Evolutionary conservation across 345 rosid species (phyloP).

Genomic region (Eutrema japonicum): DNA sequence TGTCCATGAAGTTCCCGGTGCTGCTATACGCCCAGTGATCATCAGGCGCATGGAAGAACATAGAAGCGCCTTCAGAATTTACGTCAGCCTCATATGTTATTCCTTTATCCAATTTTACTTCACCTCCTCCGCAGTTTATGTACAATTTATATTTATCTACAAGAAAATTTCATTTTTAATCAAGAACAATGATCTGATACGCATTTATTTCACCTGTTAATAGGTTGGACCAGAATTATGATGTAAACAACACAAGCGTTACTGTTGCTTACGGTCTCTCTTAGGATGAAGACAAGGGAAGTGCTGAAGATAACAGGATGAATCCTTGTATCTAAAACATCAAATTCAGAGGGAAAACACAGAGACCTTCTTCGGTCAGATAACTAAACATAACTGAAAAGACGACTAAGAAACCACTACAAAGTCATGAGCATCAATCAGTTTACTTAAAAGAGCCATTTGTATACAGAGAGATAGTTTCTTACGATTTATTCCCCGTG

Average conservation of each 20-base stretch:
- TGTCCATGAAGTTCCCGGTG: conserved; percentile 89
- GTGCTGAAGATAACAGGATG: conserved; percentile 64
- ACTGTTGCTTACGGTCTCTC: conserved; percentile 52
- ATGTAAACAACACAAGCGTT: conserved; percentile 11
- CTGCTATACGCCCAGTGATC: conserved; percentile 84
- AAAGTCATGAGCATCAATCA: neutral
- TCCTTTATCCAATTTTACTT: conserved; percentile 36
- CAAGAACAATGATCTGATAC: conserved; percentile 23
- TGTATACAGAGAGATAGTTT: conserved; percentile 27
- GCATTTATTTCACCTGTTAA: neutral
- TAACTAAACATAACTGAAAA: neutral
- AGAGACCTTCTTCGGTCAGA: conserved; percentile 10
- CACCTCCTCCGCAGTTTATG: conserved; percentile 87
- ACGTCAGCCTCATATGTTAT: conserved; percentile 59
- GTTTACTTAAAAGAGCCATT: neutral
- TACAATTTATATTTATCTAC: conserved; percentile 59
- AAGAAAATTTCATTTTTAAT: neutral
- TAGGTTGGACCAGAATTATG: neutral
- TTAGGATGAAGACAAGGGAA: conserved; percentile 61
- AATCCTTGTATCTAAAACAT: conserved; percentile 56
- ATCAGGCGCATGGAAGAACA: conserved; percentile 41
- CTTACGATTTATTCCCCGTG: conserved; percentile 59
- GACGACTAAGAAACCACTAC: neutral
- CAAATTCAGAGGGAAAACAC: conserved; percentile 14
- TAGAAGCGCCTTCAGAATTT: conserved; percentile 76